Conservation (phyloP, 1,284 basidiomycete species). For the Moniliella sp. region DNA sequence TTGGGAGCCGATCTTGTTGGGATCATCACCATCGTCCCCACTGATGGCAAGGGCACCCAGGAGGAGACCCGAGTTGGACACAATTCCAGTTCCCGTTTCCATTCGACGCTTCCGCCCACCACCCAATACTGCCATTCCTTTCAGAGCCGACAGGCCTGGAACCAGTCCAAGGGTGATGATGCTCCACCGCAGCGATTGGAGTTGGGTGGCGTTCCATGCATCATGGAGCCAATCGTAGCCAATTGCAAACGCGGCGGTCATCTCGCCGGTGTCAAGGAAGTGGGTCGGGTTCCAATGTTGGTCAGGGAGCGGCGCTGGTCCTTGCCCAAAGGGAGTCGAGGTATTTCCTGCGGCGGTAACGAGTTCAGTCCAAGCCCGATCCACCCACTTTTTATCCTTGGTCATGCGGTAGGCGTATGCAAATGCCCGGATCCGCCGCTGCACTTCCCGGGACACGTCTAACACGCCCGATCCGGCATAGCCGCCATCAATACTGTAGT, state of each 20-base stretch:
- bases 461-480: conserved; percentile 57
- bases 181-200: conserved; percentile 47
- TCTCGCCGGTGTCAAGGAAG: conserved; percentile 83
- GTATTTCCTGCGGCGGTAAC: conserved; percentile 31
- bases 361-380: conserved; percentile 63
- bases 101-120: conserved; percentile 36
- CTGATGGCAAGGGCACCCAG: conserved; percentile 73
- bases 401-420: conserved; percentile 68
- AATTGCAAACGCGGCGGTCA: conserved; percentile 45
- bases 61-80: conserved; percentile 75
- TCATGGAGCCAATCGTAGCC: conserved; percentile 88
- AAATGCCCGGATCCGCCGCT: conserved; percentile 74
- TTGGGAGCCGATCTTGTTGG: conserved; percentile 33
- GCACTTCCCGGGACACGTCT: conserved; percentile 70
- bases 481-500: conserved; percentile 53
- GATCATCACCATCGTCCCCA: conserved; percentile 35
- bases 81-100: conserved; percentile 35
- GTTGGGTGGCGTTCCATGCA: conserved; percentile 55
- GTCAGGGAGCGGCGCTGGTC: no score
- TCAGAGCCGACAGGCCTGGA: conserved; percentile 38
- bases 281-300: conserved; percentile 60
- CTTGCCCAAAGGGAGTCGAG: conserved; percentile 41
- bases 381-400: conserved; percentile 68
- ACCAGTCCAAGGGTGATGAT: conserved; percentile 54
- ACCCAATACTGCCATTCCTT: conserved; percentile 31